phyloP scores from a whole-genome alignment of 2,329 filamentous ascomycete species.

The Stachybotrys elegans region DNA sequence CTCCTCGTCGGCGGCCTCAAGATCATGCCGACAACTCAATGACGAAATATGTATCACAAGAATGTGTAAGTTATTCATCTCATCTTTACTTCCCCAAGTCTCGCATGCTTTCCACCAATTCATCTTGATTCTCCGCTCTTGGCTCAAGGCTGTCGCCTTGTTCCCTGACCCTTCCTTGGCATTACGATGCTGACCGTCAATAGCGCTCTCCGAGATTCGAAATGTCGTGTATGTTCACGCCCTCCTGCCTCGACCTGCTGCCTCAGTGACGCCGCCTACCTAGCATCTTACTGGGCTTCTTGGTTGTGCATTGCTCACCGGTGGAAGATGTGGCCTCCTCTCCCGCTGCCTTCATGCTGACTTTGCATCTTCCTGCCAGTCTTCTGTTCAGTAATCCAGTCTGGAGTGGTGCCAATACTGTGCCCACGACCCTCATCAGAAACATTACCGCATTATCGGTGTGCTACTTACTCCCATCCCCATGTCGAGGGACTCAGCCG shows the following conservation, averaged over 20 bases:
- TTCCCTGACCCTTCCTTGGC: conserved; percentile 25
- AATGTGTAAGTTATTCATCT: conserved; percentile 38
- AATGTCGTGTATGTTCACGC: conserved; percentile 40
- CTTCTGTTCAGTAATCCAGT: conserved; percentile 57
- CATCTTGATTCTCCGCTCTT: conserved; percentile 6
- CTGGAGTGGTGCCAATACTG: conserved; percentile 43
- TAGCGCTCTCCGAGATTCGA: conserved; percentile 44
- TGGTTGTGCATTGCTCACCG: conserved; percentile 12
- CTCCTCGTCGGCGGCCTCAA: conserved; percentile 18
- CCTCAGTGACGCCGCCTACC: too few species aligned
- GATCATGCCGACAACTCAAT: conserved; percentile 26
- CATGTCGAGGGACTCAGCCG: conserved; percentile 6
- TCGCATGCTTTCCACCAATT: conserved; percentile 7
- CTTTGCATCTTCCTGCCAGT: conserved; percentile 26
- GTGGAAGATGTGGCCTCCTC: conserved; percentile 6
- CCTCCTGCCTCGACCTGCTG: too few species aligned
- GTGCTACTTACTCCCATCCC: conserved; percentile 16
- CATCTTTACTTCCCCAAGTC: conserved; percentile 5
- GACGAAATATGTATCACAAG: conserved; percentile 34
- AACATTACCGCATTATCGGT: conserved; percentile 55
- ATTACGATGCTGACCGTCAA: conserved; percentile 28
- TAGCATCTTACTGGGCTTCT: too few species aligned
- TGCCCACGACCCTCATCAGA: conserved; percentile 48
- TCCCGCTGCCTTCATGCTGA: conserved; percentile 13
- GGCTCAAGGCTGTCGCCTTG: conserved; percentile 21